Percentiles rank a stretch among this genome's conserved stretches.
Conservation (phyloP, 257 asterid genomes). For the Sherardia arvensis region DNA sequence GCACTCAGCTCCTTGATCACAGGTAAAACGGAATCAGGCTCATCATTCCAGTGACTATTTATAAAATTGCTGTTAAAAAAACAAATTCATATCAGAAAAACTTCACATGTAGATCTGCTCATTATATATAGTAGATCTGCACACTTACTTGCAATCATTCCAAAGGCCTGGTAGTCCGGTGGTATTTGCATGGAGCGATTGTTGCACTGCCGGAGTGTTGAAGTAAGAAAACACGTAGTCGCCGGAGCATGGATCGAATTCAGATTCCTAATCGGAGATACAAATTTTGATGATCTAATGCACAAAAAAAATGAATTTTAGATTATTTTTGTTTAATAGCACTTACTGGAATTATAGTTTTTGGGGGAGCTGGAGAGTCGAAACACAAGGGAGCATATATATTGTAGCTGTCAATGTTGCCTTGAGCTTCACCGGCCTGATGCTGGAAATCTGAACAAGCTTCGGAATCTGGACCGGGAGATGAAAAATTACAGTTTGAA, state of each 20-base stretch:
- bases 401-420: conserved; percentile 25
- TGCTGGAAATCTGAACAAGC: conserved; percentile 13
- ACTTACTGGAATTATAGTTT: background rate
- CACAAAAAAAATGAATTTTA: background rate
- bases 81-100: no score
- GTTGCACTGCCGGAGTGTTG: conserved; percentile 41
- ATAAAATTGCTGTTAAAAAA: background rate
- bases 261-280: conserved; percentile 16
- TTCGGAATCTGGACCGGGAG: conserved; percentile 6
- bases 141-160: conserved; percentile 37
- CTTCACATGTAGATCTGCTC: background rate
- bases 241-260: conserved; percentile 47
- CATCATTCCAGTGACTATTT: conserved; percentile 22
- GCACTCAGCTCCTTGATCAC: conserved; percentile 39
- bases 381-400: conserved; percentile 49
- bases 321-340: no score
- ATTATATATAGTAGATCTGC: no score
- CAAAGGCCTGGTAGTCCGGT: conserved; percentile 36
- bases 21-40: conserved; percentile 36
- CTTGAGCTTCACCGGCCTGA: conserved; percentile 16
- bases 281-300: background rate
- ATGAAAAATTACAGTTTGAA: conserved; percentile 35
- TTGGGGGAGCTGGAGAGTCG: conserved; percentile 2
- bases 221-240: conserved; percentile 27
- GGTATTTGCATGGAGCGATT: conserved; percentile 40